Percentiles rank a stretch among this genome's conserved stretches.
These are phyloP conservation scores for Pistacia vera DNA, from an alignment of 345 rosid species.

Conservation along the genomic window DNA sequence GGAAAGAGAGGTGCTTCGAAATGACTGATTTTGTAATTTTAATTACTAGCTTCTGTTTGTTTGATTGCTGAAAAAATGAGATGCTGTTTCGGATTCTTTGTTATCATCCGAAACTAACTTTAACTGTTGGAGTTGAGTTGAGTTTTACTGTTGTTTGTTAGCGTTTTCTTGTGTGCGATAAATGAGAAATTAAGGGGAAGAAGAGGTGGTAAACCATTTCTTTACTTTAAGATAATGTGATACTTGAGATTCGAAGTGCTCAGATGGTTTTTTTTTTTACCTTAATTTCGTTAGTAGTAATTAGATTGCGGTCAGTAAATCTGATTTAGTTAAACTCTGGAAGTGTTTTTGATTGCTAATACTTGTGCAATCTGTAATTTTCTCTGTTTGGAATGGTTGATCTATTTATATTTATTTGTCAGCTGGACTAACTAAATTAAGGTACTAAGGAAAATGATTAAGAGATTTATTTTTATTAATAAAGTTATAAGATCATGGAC, in stretches of 20 bases:
- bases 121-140: slow-evolving; percentile 25
- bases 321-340: slow-evolving; percentile 12
- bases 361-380: not conserved
- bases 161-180: not conserved
- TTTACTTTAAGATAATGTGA: not conserved
- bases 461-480: not conserved
- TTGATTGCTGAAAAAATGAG: slow-evolving; percentile 26
- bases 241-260: slow-evolving; percentile 2
- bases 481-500: slow-evolving; percentile 3
- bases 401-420: not conserved
- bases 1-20: slow-evolving; percentile 74
- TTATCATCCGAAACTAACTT: slow-evolving; percentile 16
- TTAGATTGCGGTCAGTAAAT: not conserved
- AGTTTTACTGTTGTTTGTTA: not conserved
- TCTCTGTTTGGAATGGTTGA: slow-evolving; percentile 7
- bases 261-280: not conserved
- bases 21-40: not conserved
- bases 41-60: slow-evolving; percentile 9
- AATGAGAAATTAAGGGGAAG: not conserved
- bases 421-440: not conserved
- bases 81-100: slow-evolving; percentile 1
- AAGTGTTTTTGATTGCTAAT: not conserved
- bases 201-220: not conserved
- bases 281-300: slow-evolving; percentile 10
- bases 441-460: not conserved